These are phyloP conservation scores for Thamnidium elegans DNA, from an alignment of 192 early-diverging fungal genomes.

Conservation along the genomic window DNA sequence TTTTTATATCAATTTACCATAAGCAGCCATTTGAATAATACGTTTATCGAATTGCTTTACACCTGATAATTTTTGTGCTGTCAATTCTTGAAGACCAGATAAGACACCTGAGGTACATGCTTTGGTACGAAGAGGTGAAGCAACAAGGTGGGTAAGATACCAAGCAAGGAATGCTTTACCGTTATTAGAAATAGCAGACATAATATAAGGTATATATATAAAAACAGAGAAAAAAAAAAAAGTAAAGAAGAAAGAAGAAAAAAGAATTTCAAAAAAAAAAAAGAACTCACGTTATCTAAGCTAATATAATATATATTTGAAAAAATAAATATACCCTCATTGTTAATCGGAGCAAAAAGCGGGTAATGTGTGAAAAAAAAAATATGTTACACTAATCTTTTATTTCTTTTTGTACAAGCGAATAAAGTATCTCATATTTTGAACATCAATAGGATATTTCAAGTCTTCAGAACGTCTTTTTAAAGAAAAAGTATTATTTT, in stretches of 20 bases:
- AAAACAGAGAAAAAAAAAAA: constrained; percentile 8
- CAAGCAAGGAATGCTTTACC: constrained; percentile 45
- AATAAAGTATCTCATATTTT: constrained; percentile 93
- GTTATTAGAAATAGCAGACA: constrained; percentile 29
- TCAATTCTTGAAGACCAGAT: constrained; percentile 75
- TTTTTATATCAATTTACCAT: constrained; percentile 45
- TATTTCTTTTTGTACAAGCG: constrained; percentile 75
- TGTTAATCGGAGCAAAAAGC: not conserved
- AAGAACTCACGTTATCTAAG: constrained; percentile 19
- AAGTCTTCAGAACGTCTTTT: constrained; percentile 50
- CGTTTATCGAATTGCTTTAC: constrained; percentile 57
- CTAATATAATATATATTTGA: not conserved
- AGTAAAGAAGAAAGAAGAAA: constrained; percentile 10
- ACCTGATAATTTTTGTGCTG: constrained; percentile 65
- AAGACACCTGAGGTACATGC: constrained; percentile 72
- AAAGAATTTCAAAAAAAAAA: constrained; percentile 10
- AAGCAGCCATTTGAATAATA: constrained; percentile 78
- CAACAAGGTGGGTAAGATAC: constrained; percentile 60
- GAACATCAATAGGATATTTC: constrained; percentile 74
- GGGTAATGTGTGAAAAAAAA: not conserved
- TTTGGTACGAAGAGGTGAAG: constrained; percentile 77
- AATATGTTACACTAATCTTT: constrained; percentile 2
- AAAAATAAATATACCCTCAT: not conserved
- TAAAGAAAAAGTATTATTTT: not conserved
- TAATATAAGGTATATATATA: constrained; percentile 10